phyloP scores from a whole-genome alignment of 139 green algal genomes.

The Ostreobium quekettii region DNA sequence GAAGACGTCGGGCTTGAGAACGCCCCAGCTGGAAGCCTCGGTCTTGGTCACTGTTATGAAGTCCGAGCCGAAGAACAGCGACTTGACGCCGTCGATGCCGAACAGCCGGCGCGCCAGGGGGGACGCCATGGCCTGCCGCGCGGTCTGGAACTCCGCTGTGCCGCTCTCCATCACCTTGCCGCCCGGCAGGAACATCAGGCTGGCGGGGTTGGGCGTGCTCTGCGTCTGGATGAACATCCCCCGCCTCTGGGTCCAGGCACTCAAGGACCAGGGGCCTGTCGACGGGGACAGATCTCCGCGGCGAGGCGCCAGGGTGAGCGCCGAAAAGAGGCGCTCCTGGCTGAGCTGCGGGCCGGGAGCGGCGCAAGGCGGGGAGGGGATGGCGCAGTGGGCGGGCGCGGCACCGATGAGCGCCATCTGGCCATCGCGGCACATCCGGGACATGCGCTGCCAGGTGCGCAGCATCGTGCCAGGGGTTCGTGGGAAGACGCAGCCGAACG shows the following conservation, averaged over 20 bases:
- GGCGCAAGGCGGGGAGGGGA: too few relatives aligned
- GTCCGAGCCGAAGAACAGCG: constrained; percentile 92
- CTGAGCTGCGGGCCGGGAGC: too few relatives aligned
- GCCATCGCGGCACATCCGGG: too few relatives aligned
- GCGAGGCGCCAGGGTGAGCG: too few relatives aligned
- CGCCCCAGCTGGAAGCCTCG: constrained; percentile 61
- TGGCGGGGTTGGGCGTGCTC: constrained; percentile 86
- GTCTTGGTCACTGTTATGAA: constrained; percentile 96
- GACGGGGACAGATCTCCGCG: neutral
- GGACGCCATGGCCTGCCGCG: constrained; percentile 68
- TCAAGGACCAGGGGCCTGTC: constrained; percentile 20
- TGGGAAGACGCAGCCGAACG: too few relatives aligned
- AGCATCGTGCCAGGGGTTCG: too few relatives aligned
- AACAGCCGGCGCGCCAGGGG: constrained; percentile 87
- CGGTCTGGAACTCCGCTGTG: constrained; percentile 62
- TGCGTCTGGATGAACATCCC: constrained; percentile 97
- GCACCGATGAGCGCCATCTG: too few relatives aligned
- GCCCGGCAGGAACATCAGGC: constrained; percentile 96
- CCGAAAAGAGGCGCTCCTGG: too few relatives aligned
- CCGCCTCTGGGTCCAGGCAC: constrained; percentile 25
- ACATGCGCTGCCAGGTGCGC: too few relatives aligned
- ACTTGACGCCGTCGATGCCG: constrained; percentile 68
- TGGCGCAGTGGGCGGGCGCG: too few relatives aligned
- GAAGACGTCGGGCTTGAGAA: constrained; percentile 92
- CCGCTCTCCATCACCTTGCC: constrained; percentile 63